Evolutionary conservation across 2,329 filamentous ascomycete species (phyloP), one percentile per base, ranked within the genome.

Genomic region (Xylaria polymorpha): DNA sequence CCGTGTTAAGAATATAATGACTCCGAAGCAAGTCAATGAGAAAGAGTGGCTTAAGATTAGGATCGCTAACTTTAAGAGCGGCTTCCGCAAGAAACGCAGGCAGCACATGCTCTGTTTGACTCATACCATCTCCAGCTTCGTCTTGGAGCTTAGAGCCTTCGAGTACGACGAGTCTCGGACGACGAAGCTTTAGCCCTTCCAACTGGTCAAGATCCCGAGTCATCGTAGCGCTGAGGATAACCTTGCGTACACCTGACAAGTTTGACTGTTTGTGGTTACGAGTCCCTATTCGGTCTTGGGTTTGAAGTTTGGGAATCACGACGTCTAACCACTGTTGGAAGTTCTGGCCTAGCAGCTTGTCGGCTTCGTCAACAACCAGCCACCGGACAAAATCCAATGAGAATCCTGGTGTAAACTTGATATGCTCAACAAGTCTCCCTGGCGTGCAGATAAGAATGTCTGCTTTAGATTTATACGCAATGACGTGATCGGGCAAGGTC

Each of bases 291-390:
- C 82, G 79, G 50, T 84, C 83, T 2, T 79, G 79, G 1, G 79
- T 80, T 44, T 85, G 84, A 70, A 93, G 84, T 53, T 83, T 82
- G 18, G 90, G 87, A 77, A 93, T 90, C 7, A 96, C 88, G 0
- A 91, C 82, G 48, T 90, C 88, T 3, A 97, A 84, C 94, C 94
- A 98, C 75, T 95, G 92, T 78, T 98, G 94, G 80, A 96, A 98
- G 76, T 92, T 94, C 79, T 98, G 93, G 51, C 94, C 92, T 6
- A 98, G 86, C 14, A 98, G 84, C 77, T 96, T 94, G 80, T 98
- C 95, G 12, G 95, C 96, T 81, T 98, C 95, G 75, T 98, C 95
- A 55, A 98, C 92, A 2, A 98, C 88, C 0, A 98, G 85, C 94
- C 94, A 98, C 69, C 92, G 88, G 4, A 98, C 84, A 77, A 92